Conservation (phyloP, 768 basidiomycete genomes). For the Mycena rebaudengoi region DNA sequence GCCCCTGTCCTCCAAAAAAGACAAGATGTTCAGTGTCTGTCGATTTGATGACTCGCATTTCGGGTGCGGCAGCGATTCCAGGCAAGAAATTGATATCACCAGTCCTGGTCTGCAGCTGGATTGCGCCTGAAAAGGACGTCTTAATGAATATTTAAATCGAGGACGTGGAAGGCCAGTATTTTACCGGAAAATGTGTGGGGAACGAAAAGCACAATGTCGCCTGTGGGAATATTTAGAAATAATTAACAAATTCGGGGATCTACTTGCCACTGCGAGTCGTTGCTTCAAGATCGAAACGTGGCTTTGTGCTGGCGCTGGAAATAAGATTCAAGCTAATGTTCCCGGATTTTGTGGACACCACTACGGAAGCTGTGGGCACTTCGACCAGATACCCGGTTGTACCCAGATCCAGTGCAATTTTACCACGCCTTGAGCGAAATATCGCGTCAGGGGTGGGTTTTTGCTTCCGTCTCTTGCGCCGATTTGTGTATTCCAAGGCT, state of each 20-base stretch:
- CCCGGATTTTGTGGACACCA: conserved; percentile 14
- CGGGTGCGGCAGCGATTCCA: conserved; percentile 35
- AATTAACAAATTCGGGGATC: background rate
- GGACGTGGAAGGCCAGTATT: too few species aligned
- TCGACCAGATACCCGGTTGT: conserved; percentile 19
- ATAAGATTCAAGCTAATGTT: conserved; percentile 25
- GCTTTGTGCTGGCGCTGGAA: conserved; percentile 9
- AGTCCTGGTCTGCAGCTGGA: conserved; percentile 43
- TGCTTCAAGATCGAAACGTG: conserved; percentile 24
- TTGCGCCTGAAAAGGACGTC: too few species aligned
- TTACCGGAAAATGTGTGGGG: conserved; percentile 47
- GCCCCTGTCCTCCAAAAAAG: conserved; percentile 6
- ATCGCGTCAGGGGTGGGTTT: conserved; percentile 22
- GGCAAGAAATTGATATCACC: conserved; percentile 46
- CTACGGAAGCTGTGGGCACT: conserved; percentile 10
- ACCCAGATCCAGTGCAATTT: conserved; percentile 21
- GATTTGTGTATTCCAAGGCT: background rate
- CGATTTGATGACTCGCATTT: conserved; percentile 43
- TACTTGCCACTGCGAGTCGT: conserved; percentile 17
- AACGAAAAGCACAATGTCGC: conserved; percentile 20
- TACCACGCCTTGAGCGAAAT: conserved; percentile 22
- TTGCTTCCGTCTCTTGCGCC: conserved; percentile 15
- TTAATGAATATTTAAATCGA: too few species aligned
- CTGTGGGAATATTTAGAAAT: background rate
- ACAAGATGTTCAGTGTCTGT: conserved; percentile 28